Evolutionary conservation across 331 rosid genomes (phyloP).

Genomic region (Erythrophleum ivorense): DNA sequence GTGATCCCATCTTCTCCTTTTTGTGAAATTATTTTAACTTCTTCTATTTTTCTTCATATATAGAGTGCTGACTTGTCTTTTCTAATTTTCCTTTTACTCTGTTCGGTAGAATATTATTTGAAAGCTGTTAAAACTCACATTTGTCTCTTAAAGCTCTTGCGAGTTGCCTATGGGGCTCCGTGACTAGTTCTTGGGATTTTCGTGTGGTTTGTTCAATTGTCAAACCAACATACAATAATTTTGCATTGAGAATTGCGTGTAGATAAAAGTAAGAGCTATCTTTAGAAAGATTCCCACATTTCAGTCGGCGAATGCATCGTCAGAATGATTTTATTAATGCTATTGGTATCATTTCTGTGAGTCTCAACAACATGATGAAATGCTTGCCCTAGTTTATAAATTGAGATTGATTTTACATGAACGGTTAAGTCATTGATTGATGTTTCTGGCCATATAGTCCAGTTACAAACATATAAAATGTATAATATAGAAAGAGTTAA

Average conservation of each 20-base stretch:
- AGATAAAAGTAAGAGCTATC: background rate
- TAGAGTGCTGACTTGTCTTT: conserved; percentile 24
- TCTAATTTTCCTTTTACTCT: background rate
- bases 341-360: background rate
- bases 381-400: no score
- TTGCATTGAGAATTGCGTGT: background rate
- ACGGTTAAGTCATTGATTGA: no score
- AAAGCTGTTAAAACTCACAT: conserved; percentile 11
- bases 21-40: conserved; percentile 6
- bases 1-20: conserved; percentile 33
- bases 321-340: background rate
- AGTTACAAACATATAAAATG: no score
- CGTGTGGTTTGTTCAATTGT: conserved; percentile 35
- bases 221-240: conserved; percentile 7
- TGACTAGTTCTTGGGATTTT: conserved; percentile 39
- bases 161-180: conserved; percentile 16
- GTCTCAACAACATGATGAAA: no score
- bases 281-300: background rate
- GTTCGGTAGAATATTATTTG: conserved; percentile 1
- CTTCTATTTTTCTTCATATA: background rate
- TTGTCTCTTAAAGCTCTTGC: conserved; percentile 36
- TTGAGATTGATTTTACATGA: no score
- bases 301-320: conserved; percentile 10
- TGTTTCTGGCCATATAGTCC: no score
- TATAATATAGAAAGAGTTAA: no score